A percentile compares a stretch with the other conserved stretches of the same genome.
phyloP scores from a whole-genome alignment of 2,329 filamentous ascomycete genomes.

The Neofusicoccum sp. region DNA sequence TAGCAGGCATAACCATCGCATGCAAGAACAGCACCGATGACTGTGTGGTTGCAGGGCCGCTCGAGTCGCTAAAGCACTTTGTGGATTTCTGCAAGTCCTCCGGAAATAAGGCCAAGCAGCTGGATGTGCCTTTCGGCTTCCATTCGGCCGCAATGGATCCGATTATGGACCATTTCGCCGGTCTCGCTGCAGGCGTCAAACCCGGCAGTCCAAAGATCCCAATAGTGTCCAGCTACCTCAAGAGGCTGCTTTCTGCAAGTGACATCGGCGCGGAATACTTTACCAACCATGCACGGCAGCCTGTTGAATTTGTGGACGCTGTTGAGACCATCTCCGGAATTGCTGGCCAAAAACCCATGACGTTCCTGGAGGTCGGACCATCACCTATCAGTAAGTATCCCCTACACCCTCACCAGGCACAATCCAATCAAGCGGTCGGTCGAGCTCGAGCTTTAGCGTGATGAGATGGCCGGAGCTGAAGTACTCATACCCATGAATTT shows the following conservation, averaged over 20 bases:
- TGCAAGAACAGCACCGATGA: constrained; percentile 26
- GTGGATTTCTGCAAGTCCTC: constrained; percentile 20
- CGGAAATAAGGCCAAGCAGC: constrained; percentile 26
- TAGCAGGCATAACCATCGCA: constrained; percentile 6
- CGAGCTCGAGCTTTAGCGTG: no score
- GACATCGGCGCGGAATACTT: background rate
- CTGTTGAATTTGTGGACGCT: background rate
- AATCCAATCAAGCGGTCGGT: no score
- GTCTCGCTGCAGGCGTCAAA: constrained; percentile 9
- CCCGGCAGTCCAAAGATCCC: background rate
- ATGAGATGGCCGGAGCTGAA: no score
- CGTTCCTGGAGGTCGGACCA: background rate
- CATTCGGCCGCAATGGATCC: constrained; percentile 33
- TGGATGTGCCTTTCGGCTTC: constrained; percentile 31
- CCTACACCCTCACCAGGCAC: no score
- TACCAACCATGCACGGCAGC: background rate
- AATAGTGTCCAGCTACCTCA: background rate
- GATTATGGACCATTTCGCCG: constrained; percentile 25
- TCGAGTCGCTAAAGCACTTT: constrained; percentile 23
- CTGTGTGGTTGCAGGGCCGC: constrained; percentile 24
- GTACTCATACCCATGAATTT: no score
- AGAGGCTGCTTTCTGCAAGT: background rate
- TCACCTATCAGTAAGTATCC: background rate
- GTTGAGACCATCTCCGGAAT: background rate
- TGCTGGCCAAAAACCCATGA: background rate